Conservation (phyloP, 305 asterid genomes). For the Ajuga reptans region DNA sequence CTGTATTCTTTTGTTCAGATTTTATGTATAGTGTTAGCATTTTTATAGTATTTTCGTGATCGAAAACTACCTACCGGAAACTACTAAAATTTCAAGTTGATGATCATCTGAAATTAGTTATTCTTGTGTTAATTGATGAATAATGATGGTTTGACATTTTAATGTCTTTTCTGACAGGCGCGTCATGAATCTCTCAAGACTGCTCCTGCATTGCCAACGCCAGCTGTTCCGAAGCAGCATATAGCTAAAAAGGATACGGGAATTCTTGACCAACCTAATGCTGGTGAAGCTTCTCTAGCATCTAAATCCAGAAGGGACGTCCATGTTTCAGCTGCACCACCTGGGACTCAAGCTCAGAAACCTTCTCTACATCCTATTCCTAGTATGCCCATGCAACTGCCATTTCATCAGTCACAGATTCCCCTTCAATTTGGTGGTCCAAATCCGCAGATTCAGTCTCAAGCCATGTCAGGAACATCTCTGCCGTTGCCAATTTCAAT, state of each 20-base stretch:
- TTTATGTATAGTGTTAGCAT: background rate
- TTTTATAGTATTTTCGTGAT: background rate
- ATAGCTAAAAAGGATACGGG: conserved; percentile 46
- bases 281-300: conserved; percentile 36
- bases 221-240: conserved; percentile 51
- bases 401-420: conserved; percentile 48
- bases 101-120: conserved; percentile 3
- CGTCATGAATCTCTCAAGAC: conserved; percentile 40
- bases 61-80: background rate
- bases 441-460: conserved; percentile 58
- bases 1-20: background rate
- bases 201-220: conserved; percentile 38
- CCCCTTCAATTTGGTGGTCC: conserved; percentile 61
- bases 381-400: conserved; percentile 54
- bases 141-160: conserved; percentile 14
- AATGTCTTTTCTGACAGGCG: conserved; percentile 32
- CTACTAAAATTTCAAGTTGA: background rate
- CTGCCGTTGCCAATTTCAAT: conserved; percentile 46
- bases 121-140: background rate
- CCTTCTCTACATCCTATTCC: conserved; percentile 47
- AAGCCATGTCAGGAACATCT: conserved; percentile 52
- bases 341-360: conserved; percentile 45
- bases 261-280: conserved; percentile 34
- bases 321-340: conserved; percentile 40
- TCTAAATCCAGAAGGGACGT: conserved; percentile 51